Conservation (phyloP, 2,329 filamentous ascomycete genomes). For the Aschersonia sp. region DNA sequence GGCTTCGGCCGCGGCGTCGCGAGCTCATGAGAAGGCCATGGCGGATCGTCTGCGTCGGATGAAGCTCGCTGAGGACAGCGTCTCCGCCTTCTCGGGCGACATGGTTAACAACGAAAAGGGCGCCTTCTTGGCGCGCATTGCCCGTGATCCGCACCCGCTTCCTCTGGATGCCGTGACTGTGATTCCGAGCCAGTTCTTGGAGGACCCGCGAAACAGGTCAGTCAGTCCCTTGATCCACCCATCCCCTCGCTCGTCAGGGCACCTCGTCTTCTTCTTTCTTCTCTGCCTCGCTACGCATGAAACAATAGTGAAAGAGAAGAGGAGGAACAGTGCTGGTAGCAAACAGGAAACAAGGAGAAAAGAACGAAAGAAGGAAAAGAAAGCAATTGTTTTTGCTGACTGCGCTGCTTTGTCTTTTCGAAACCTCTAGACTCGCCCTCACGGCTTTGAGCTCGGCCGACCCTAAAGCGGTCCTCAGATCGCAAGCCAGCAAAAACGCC, state of each 20-base stretch:
- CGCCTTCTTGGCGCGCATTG: conserved; percentile 3
- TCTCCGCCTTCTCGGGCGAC: too few relatives aligned
- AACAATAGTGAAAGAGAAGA: conserved; percentile 2
- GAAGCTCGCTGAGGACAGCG: conserved; percentile 32
- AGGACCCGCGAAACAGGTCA: conserved; percentile 53
- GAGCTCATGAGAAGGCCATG: conserved; percentile 26
- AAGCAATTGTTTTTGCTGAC: too few relatives aligned
- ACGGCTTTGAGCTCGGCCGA: conserved; percentile 56
- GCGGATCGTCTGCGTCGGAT: conserved; percentile 28
- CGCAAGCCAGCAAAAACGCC: conserved; percentile 43
- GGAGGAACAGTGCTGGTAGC: too few relatives aligned
- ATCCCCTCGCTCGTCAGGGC: too few relatives aligned
- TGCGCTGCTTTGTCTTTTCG: neutral
- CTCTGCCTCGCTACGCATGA: neutral
- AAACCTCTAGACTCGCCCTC: conserved; percentile 48
- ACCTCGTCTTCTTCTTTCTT: neutral
- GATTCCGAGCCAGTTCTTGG: conserved; percentile 48
- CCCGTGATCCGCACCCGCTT: conserved; percentile 27
- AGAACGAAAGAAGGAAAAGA: too few relatives aligned
- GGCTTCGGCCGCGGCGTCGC: conserved; percentile 4
- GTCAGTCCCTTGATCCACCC: neutral
- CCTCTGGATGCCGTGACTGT: conserved; percentile 33
- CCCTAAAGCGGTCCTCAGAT: conserved; percentile 50
- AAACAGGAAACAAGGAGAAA: too few relatives aligned
- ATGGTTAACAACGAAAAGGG: conserved; percentile 9